Conservation (phyloP, 495 filamentous ascomycete genomes). For the Hypoxylon cercidicola region DNA sequence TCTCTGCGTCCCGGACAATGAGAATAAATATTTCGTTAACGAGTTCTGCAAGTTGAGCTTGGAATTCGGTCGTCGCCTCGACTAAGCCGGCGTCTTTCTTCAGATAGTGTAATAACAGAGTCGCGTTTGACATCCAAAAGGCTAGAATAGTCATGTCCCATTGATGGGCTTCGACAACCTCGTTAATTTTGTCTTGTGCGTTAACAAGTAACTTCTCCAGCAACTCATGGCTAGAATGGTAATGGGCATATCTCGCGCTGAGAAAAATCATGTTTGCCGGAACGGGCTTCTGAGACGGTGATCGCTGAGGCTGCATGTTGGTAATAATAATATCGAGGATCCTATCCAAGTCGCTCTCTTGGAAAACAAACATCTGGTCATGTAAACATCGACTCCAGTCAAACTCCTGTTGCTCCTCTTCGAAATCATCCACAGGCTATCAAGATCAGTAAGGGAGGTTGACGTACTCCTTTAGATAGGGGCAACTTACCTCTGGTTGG, state of each 20-base stretch:
- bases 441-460: conserved; percentile 20
- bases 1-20: conserved; percentile 98
- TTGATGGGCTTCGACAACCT: conserved; percentile 90
- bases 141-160: conserved; percentile 99
- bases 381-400: conserved; percentile 96
- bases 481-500: conserved; percentile 80
- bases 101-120: conserved; percentile 91
- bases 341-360: conserved; percentile 87
- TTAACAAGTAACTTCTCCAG: conserved; percentile 80
- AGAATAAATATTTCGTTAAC: conserved; percentile 99
- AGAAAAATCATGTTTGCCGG: conserved; percentile 97
- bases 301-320: conserved; percentile 96
- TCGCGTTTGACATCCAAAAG: conserved; percentile 99
- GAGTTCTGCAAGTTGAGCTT: conserved; percentile 91
- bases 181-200: conserved; percentile 96
- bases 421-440: conserved; percentile 82
- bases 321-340: conserved; percentile 97
- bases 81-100: conserved; percentile 91
- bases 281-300: conserved; percentile 95
- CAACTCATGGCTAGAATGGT: conserved; percentile 89
- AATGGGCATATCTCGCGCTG: conserved; percentile 94
- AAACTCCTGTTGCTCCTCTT: conserved; percentile 93
- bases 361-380: conserved; percentile 99
- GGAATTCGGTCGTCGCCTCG: conserved; percentile 86
- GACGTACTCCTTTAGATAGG: not conserved